Conservation (phyloP, 371 early-diverging fungal species). For the Mortierella sp. region DNA sequence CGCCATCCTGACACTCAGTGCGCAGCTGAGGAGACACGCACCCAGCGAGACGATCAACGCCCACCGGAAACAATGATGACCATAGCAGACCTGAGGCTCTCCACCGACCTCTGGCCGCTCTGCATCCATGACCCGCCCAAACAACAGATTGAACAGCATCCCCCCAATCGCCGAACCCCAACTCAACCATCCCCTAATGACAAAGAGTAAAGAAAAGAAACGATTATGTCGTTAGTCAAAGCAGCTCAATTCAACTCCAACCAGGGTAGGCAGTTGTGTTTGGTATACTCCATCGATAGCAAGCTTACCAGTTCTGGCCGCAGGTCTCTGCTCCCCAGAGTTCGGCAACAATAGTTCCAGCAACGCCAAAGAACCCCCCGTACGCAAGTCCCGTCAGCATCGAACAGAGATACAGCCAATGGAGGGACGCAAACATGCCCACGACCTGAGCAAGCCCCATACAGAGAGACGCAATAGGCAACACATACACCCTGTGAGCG, state of each 20-base stretch:
- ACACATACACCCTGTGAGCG: conserved; percentile 25
- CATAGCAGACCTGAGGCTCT: conserved; percentile 20
- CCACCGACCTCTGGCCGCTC: conserved; percentile 22
- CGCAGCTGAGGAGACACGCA: conserved; percentile 28
- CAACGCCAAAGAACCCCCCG: conserved; percentile 55
- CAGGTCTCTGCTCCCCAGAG: conserved; percentile 49
- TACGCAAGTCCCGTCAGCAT: conserved; percentile 41
- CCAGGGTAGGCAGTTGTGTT: not conserved
- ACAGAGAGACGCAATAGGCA: conserved; percentile 28
- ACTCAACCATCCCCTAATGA: conserved; percentile 40
- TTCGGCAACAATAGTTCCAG: conserved; percentile 51
- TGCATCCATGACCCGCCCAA: conserved; percentile 48
- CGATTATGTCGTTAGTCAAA: not conserved
- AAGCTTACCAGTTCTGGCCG: conserved; percentile 50
- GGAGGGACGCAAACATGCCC: conserved; percentile 36
- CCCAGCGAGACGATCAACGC: conserved; percentile 29
- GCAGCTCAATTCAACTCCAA: not conserved
- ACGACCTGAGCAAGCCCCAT: conserved; percentile 45
- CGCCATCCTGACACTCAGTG: conserved; percentile 17
- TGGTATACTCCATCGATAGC: not conserved
- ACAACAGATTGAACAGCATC: conserved; percentile 45
- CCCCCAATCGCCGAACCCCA: conserved; percentile 54
- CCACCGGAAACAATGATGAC: conserved; percentile 42
- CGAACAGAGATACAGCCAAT: conserved; percentile 37
- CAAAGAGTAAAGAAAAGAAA: not conserved